Percentiles rank a stretch among this genome's conserved stretches.
Evolutionary conservation across 306 rosid genomes (phyloP).

Genomic region (Malus fusca): DNA sequence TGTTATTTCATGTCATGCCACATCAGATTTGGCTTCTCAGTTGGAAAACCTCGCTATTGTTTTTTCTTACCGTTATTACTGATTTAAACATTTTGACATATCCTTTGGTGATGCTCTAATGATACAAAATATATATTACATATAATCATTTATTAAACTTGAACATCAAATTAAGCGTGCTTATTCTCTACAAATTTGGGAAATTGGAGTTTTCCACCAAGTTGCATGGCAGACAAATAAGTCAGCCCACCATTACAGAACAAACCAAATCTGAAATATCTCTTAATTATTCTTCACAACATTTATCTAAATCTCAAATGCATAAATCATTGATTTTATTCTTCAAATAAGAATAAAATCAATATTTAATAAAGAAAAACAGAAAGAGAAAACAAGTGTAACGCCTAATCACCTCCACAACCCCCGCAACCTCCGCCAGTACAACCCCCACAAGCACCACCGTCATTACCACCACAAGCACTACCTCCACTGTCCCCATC

Average conservation of each 20-base stretch:
- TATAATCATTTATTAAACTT: too few species aligned
- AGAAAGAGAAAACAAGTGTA: background rate
- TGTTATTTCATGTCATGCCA: too few species aligned
- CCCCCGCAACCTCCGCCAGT: background rate
- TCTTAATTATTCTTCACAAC: too few species aligned
- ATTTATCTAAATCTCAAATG: background rate
- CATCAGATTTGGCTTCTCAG: too few species aligned
- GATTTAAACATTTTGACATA: too few species aligned
- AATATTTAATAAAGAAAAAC: background rate
- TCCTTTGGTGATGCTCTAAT: too few species aligned
- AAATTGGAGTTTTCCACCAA: background rate
- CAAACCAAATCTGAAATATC: too few species aligned
- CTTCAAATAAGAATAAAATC: background rate
- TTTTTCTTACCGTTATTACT: too few species aligned
- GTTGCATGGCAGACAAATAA: background rate
- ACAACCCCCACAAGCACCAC: background rate
- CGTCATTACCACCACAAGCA: background rate
- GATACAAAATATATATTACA: too few species aligned
- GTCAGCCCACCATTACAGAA: background rate
- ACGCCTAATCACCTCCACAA: background rate
- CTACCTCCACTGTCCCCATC: background rate
- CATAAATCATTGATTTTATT: too few species aligned
- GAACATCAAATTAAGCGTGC: background rate
- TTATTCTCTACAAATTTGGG: background rate
- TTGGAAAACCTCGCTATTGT: too few species aligned